A percentile compares a stretch with the other conserved stretches of the same genome.
Conservation (phyloP, 108 stramenopile genomes). For the Cyclostephanos invisitatus region DNA sequence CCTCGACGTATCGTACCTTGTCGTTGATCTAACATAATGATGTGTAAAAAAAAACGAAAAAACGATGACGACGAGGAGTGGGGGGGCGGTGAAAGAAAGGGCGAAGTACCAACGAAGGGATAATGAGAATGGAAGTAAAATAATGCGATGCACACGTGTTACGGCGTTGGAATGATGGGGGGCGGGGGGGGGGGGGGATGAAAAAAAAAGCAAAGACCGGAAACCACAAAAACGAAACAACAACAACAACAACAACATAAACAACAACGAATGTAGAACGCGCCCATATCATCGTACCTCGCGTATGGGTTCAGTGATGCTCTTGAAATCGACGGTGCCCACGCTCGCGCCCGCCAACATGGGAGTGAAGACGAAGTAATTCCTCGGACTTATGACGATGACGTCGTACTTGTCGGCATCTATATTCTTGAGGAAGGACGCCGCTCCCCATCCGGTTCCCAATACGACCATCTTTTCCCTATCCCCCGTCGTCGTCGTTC, state of each 20-base stretch:
- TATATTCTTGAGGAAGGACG: conserved; percentile 86
- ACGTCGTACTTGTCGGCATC: conserved; percentile 86
- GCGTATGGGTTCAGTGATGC: conserved; percentile 93
- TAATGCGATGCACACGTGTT: too few species aligned
- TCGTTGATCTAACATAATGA: too few species aligned
- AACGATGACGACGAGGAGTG: too few species aligned
- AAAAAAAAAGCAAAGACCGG: too few species aligned
- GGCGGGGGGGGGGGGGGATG: too few species aligned
- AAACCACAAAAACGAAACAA: too few species aligned
- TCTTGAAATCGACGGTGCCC: conserved; percentile 92
- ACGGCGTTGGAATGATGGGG: too few species aligned
- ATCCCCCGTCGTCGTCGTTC: not conserved
- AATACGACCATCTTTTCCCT: conserved; percentile 87
- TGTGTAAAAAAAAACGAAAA: not conserved
- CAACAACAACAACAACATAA: not conserved
- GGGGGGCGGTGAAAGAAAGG: not conserved
- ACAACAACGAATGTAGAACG: not conserved
- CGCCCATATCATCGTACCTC: too few species aligned
- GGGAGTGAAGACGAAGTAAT: conserved; percentile 95
- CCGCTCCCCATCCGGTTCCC: conserved; percentile 94
- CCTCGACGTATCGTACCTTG: conserved; percentile 86
- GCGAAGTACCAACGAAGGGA: too few species aligned
- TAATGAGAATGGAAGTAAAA: too few species aligned
- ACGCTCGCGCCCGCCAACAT: conserved; percentile 95
- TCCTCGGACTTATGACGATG: conserved; percentile 87